Evolutionary conservation across 257 asterid genomes (phyloP).

Genomic region (Coffea eugenioides): DNA sequence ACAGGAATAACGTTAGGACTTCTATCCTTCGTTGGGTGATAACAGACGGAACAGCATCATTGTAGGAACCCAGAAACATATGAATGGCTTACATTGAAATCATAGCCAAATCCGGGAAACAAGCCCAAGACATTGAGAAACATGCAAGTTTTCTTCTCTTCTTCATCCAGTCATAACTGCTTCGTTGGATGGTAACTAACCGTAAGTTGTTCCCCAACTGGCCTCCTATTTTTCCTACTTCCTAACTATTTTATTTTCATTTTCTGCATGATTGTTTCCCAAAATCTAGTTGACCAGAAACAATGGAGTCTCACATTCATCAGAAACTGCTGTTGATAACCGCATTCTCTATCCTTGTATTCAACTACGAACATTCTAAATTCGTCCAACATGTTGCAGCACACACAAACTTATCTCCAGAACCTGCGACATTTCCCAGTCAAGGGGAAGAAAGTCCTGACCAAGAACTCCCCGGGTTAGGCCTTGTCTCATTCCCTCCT

Average conservation of each 20-base stretch:
- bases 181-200: conserved; percentile 3
- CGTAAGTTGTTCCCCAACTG: neutral
- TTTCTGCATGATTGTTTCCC: neutral
- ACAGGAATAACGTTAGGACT: neutral
- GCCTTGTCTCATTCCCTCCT: conserved; percentile 9
- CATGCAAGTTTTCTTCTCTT: neutral
- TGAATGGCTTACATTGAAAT: neutral
- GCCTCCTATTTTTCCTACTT: conserved; percentile 3
- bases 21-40: neutral
- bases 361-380: conserved; percentile 1
- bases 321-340: conserved; percentile 1
- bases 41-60: neutral
- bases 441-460: neutral
- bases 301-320: conserved; percentile 15
- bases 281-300: neutral
- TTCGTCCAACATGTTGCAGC: neutral
- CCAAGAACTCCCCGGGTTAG: neutral
- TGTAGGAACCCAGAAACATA: neutral
- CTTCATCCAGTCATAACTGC: conserved; percentile 1
- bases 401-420: neutral
- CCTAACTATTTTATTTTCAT: neutral
- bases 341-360: conserved; percentile 4
- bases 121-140: neutral
- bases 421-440: neutral
- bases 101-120: conserved; percentile 5